Base-by-base conservation (phyloP, 2,329 filamentous ascomycete genomes). In the Diaporthe nobilis region DNA sequence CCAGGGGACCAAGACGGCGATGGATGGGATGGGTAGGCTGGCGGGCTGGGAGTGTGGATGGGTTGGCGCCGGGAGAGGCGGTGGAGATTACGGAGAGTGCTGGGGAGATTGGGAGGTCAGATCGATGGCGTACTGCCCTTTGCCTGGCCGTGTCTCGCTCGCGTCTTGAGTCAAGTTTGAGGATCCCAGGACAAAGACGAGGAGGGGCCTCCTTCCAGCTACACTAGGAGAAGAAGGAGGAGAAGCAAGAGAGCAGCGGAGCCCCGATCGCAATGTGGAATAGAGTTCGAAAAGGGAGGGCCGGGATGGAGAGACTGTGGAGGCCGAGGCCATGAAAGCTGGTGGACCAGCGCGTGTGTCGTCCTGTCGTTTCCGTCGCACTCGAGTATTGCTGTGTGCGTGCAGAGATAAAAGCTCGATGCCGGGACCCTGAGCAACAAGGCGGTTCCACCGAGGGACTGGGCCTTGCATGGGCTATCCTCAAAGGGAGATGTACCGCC, bases 91-190 rank as follows among this genome's bases (percentile, higher is more conserved):
- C 44, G 73, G 75, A 65, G 70, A 34, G 68, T 22, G 44, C 28
- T 55, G 44, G 28, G 49, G 57, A 53, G 58, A 68, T 42, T 57
- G 60, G 55, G 63, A 71, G 31, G 61, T 67, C 61, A 75, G 73
- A 71, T 75, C 70, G 73, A 67, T 65, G 61, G 68, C 57, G 73
- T 67, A 49, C 31, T 49, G 58, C 5, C 17, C 9, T 55, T 25
- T 55, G 60, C 22, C 39, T 49, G 61, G 42, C 17, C 47, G 60
- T 57, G 72, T 76, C 67, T 75, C 72, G 67, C 37, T 47, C 75
- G 67, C 42, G 60, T 75, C 72, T 74, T 61, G 72, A 68, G 60
- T 71, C 72, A 75, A 71, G 75, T 75, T 42, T 72, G 75, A 76
- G 72, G 68, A 61, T 63, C 60, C 58, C 60, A 39, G 67, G 72